Evolutionary conservation across 73 alveolate species (phyloP).

Genomic region (Diophrys appendiculata): DNA sequence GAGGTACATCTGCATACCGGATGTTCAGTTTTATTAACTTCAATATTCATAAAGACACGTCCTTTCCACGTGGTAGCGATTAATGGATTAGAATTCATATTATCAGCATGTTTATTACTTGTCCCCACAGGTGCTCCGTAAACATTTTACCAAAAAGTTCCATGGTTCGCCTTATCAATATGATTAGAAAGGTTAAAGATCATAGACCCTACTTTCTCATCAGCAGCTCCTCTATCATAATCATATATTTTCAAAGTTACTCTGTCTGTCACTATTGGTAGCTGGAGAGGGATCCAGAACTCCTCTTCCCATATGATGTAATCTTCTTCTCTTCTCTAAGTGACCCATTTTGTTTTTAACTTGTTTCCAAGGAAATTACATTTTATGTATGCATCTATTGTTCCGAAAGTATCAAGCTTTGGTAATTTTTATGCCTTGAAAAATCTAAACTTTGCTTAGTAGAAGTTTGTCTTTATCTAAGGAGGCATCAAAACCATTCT

Average conservation of each 20-base stretch:
- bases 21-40: conserved; percentile 48
- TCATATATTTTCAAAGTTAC: conserved; percentile 49
- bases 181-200: conserved; percentile 14
- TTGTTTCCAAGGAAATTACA: conserved; percentile 54
- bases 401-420: conserved; percentile 72
- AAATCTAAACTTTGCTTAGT: conserved; percentile 69
- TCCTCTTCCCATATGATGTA: conserved; percentile 59
- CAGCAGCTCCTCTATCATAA: conserved; percentile 49
- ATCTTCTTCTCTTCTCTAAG: conserved; percentile 36
- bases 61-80: conserved; percentile 87
- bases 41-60: conserved; percentile 65
- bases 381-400: conserved; percentile 69
- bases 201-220: conserved; percentile 61
- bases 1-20: conserved; percentile 13
- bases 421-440: conserved; percentile 83
- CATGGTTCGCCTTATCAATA: conserved; percentile 11
- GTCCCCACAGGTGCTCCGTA: conserved; percentile 77
- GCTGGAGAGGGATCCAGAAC: conserved; percentile 50
- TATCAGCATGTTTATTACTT: conserved; percentile 53
- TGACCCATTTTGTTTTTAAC: conserved; percentile 49
- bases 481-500: conserved; percentile 73
- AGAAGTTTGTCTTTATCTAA: conserved; percentile 65
- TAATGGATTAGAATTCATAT: conserved; percentile 80
- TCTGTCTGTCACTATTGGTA: conserved; percentile 57
- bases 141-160: conserved; percentile 70